Evolutionary conservation across 2,329 filamentous ascomycete species (phyloP), one percentile per base, ranked within the genome.

Genomic region (Xylaria sp.): DNA sequence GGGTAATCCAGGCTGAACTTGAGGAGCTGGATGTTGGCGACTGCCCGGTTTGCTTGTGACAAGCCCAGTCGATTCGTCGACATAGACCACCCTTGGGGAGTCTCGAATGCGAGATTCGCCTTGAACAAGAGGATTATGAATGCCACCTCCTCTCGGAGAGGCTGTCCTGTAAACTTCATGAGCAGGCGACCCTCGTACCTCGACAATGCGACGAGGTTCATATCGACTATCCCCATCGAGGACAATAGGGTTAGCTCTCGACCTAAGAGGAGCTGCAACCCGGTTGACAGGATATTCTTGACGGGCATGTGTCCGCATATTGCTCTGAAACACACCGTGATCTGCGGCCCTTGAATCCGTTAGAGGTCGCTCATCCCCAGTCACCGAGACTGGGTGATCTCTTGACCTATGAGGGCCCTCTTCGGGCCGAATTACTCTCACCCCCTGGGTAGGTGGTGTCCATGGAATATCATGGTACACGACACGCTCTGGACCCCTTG

Each of bases 241-340:
- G 44, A 75, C 28, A 55, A 76, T 70, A 9, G 75, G 76, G 63
- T 76, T 63, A 55, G 72, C 71, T 59, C 72, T 75, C 37, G 68
- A 72, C 55, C 76, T 76, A 74, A 56, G 46, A 70, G 70, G 63
- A 41, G 70, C 72, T 55, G 69, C 66, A 71, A 59, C 37, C 28
- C 62, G 57, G 51, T 76, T 70, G 23, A 56, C 65, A 8, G 66
- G 34, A 65, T 67, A 62, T 15, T 64, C 69, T 25, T 55, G 56
- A 52, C 54, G 54, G 28, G 57, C 25, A 39, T 41, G 48, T 39
- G 44, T 46, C 15, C 52, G 59, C 12, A 37, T 13, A 57, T 39
- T 55, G 58, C 34, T 63, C 23, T 64, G 68, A 56, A 66, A 65
- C 1, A 59, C 28, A 20, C n/a, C 15, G 15, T 44, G 55, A 59